A percentile compares a stretch with the other conserved stretches of the same genome.
phyloP scores from a whole-genome alignment of 1,284 basidiomycete species.

The Ustilago esculenta region DNA sequence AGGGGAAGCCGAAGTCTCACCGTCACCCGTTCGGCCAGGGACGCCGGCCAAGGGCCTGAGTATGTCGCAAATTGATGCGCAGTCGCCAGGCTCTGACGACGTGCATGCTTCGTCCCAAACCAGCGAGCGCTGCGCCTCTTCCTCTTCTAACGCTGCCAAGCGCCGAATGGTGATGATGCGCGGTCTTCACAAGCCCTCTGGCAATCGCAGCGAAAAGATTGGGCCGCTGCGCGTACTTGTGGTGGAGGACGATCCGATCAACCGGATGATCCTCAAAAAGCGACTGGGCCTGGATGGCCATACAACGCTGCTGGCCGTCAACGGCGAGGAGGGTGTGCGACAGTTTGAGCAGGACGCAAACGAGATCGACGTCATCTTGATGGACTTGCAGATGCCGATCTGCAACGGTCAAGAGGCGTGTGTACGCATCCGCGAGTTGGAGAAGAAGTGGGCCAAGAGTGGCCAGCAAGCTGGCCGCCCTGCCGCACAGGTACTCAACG shows the following conservation, averaged over 20 bases:
- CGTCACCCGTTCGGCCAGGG: slow-evolving; percentile 4
- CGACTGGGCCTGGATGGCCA: slow-evolving; percentile 77
- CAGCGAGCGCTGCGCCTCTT: slow-evolving; percentile 27
- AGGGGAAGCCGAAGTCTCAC: background rate
- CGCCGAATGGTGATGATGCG: slow-evolving; percentile 41
- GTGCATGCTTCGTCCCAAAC: background rate
- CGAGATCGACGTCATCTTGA: slow-evolving; percentile 79
- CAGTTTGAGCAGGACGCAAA: slow-evolving; percentile 72
- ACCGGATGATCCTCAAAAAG: slow-evolving; percentile 78
- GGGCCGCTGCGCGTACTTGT: slow-evolving; percentile 56
- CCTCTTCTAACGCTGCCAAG: slow-evolving; percentile 24
- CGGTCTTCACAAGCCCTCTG: slow-evolving; percentile 28
- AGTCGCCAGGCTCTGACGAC: slow-evolving; percentile 25
- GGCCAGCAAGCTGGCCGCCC: slow-evolving; percentile 47
- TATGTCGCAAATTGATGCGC: background rate
- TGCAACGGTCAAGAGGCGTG: slow-evolving; percentile 81
- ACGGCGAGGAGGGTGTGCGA: slow-evolving; percentile 81
- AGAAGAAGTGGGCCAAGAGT: slow-evolving; percentile 21
- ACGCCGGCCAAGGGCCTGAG: slow-evolving; percentile 6
- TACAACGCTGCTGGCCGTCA: slow-evolving; percentile 75
- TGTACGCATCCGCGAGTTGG: slow-evolving; percentile 71
- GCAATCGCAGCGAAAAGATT: slow-evolving; percentile 21
- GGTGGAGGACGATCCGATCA: slow-evolving; percentile 76
- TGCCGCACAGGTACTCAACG: slow-evolving; percentile 72
- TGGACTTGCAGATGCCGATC: slow-evolving; percentile 90